These are phyloP conservation scores for Cardamine occulta DNA, from an alignment of 345 rosid species.

Conservation along the genomic window DNA sequence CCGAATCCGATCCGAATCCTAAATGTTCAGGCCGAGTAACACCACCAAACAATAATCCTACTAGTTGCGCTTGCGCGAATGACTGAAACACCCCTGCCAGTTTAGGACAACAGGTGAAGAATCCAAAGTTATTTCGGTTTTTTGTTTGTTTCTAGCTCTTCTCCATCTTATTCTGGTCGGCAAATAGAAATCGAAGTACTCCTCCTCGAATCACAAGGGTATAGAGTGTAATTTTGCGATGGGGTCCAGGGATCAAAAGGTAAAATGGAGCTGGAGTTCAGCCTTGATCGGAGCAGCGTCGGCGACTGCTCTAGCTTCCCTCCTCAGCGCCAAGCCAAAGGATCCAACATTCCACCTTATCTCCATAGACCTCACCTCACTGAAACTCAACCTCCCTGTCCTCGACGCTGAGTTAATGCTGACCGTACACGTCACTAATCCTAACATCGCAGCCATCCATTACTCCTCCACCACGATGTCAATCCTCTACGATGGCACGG, in stretches of 20 bases:
- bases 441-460: slow-evolving; percentile 65
- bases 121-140: neutral
- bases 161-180: slow-evolving; percentile 8
- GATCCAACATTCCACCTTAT: slow-evolving; percentile 89
- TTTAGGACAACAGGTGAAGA: neutral
- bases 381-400: slow-evolving; percentile 71
- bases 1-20: too few species aligned
- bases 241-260: slow-evolving; percentile 45
- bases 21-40: too few species aligned
- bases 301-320: slow-evolving; percentile 55
- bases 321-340: slow-evolving; percentile 61
- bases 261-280: slow-evolving; percentile 80
- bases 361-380: slow-evolving; percentile 77
- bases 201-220: neutral
- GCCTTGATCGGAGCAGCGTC: slow-evolving; percentile 74
- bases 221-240: slow-evolving; percentile 10
- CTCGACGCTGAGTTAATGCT: slow-evolving; percentile 78
- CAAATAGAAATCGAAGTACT: neutral
- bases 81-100: neutral
- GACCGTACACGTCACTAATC: slow-evolving; percentile 83
- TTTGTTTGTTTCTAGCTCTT: neutral
- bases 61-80: neutral
- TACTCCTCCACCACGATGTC: slow-evolving; percentile 83
- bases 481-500: slow-evolving; percentile 85
- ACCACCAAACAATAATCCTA: too few species aligned